Conservation (phyloP, 345 rosid genomes). For the Atalantia buxifolia region DNA sequence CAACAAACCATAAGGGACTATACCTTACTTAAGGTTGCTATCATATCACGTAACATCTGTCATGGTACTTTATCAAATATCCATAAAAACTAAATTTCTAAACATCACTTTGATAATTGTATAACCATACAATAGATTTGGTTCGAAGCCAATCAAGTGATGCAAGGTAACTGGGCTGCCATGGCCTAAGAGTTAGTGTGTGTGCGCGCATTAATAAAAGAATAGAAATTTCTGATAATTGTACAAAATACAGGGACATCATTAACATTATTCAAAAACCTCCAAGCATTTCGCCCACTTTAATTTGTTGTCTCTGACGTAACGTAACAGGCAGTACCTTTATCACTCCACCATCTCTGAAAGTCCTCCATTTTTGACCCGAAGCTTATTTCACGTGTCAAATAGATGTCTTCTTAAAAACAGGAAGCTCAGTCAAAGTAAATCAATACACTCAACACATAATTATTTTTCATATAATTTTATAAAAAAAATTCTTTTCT, state of each 20-base stretch:
- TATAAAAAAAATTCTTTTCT: background rate
- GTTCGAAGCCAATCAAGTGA: too few species aligned
- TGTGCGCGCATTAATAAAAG: too few species aligned
- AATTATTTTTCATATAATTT: background rate
- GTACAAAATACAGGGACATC: background rate
- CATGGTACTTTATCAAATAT: too few species aligned
- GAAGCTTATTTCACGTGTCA: background rate
- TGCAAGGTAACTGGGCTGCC: too few species aligned
- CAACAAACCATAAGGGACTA: too few species aligned
- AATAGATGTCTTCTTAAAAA: background rate
- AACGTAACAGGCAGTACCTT: background rate
- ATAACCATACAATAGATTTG: too few species aligned
- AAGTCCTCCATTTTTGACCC: background rate
- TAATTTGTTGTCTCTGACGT: background rate
- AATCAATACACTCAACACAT: background rate
- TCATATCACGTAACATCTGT: too few species aligned
- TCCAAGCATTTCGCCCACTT: background rate
- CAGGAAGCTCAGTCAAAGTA: background rate
- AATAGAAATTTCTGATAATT: background rate
- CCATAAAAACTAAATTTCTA: too few species aligned
- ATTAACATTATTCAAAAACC: background rate
- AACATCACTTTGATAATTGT: too few species aligned
- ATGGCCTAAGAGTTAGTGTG: too few species aligned
- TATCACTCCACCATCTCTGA: background rate
- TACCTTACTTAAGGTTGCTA: too few species aligned